Evolutionary conservation across 2,329 filamentous ascomycete species (phyloP).

Genomic region (Fusarium penzigii): DNA sequence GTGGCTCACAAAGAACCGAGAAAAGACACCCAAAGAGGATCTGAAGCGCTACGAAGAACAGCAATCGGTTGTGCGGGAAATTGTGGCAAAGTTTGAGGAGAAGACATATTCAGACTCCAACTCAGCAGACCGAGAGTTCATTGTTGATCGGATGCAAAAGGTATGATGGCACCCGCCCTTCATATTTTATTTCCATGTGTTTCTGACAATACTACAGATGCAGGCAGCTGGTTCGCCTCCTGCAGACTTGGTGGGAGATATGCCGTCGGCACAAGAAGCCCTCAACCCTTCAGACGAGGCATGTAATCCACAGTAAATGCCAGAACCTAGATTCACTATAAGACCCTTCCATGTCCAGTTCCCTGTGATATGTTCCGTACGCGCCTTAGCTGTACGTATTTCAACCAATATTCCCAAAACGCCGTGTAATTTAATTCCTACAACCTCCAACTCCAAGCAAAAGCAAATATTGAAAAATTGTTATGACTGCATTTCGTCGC

Average conservation of each 20-base stretch:
- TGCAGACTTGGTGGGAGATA: constrained; percentile 85
- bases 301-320: constrained; percentile 60
- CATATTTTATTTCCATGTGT: too few relatives aligned
- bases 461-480: constrained; percentile 1
- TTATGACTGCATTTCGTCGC: constrained; percentile 17
- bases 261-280: constrained; percentile 78
- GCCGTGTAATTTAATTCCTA: constrained; percentile 16
- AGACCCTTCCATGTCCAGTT: constrained; percentile 31
- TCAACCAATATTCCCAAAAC: constrained; percentile 20
- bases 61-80: constrained; percentile 76
- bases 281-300: constrained; percentile 62
- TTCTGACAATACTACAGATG: constrained; percentile 63
- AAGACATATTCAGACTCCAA: constrained; percentile 80
- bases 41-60: constrained; percentile 80
- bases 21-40: constrained; percentile 68
- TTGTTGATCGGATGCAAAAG: constrained; percentile 98
- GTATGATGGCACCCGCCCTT: constrained; percentile 48
- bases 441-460: constrained; percentile 21
- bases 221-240: constrained; percentile 92
- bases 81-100: constrained; percentile 86
- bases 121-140: constrained; percentile 79
- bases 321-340: constrained; percentile 19
- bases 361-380: background rate
- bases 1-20: constrained; percentile 81
- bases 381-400: too few relatives aligned